Evolutionary conservation across 2,329 filamentous ascomycete genomes (phyloP), one percentile per base, ranked within the genome.

Genomic region (Zasmidium citrigriseum): DNA sequence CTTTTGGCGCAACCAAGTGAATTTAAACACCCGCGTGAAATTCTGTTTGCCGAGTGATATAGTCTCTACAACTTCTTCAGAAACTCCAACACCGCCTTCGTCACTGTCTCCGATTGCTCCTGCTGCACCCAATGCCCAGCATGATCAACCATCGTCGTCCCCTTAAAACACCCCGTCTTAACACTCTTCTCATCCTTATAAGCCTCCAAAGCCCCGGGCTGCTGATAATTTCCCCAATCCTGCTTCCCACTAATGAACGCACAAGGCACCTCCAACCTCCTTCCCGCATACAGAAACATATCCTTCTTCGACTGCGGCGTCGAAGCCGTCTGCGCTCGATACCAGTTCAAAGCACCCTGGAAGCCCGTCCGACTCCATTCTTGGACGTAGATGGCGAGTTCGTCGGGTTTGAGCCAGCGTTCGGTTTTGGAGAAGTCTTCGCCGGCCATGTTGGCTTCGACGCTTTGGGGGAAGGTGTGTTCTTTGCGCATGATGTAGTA

Each of bases 51-150:
- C n/a, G n/a, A n/a, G n/a, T n/a, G n/a, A 41, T n/a, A n/a, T 41
- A 25, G n/a, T 27, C 47, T 44, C n/a, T n/a, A 52, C n/a, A 45
- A 18, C 16, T 18, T n/a, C 34, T 52, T 44, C 48, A 75, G 55
- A 61, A 86, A 81, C 10, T 68, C 70, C 61, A 80, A 58, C 41
- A 86, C 74, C 57, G 77, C 76, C 53, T 77, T 68, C 0, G 78
- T 74, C 9, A 86, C 83, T 54, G 75, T 78, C 63, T 83, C 79
- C 1, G 85, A 82, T 68, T 84, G 78, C 70, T 89, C 86, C 71
- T 89, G 85, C 68, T 88, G 86, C 34, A 87, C 82, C 87, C 87
- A 90, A 75, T 90, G 88, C 0, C 87, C 87, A 3, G 86, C 86
- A 0, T 80, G 80, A 16, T 86, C 80, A 12, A 89, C 75, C 18